These are phyloP conservation scores for Coemansia sp. DNA, from an alignment of 192 early-diverging fungal genomes.

Conservation along the genomic window DNA sequence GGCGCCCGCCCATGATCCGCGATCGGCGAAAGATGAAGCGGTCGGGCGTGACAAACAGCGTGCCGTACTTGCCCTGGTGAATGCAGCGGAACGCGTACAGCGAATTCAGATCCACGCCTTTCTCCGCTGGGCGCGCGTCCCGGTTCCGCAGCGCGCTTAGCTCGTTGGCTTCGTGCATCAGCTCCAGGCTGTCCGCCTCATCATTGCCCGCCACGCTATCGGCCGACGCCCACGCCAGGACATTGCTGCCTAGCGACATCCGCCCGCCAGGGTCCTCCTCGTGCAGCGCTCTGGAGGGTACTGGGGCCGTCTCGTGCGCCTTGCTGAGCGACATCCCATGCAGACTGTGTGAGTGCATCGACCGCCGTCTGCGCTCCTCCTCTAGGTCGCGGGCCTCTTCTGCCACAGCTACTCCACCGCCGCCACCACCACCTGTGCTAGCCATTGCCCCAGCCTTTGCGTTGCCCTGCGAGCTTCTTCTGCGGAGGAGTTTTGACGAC, in stretches of 20 bases:
- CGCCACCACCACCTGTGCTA: neutral
- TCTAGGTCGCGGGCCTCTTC: neutral
- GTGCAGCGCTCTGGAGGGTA: neutral
- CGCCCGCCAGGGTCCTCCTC: neutral
- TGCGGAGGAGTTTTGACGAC: constrained; percentile 19
- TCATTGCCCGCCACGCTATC: constrained; percentile 9
- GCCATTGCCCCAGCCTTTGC: neutral
- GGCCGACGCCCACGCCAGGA: constrained; percentile 2
- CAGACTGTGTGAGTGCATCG: neutral
- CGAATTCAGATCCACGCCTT: constrained; percentile 31
- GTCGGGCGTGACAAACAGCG: constrained; percentile 49
- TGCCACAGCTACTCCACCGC: neutral
- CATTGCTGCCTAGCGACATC: constrained; percentile 3
- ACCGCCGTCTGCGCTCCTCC: constrained; percentile 12
- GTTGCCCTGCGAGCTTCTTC: constrained; percentile 7
- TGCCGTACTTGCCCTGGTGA: constrained; percentile 52
- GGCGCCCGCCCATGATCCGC: constrained; percentile 51
- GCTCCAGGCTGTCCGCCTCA: constrained; percentile 25
- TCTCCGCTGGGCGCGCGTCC: constrained; percentile 35
- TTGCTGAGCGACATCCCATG: neutral
- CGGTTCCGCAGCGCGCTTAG: constrained; percentile 39
- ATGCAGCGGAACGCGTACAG: constrained; percentile 54
- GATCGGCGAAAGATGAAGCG: constrained; percentile 47
- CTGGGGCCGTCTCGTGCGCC: neutral
- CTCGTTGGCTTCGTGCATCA: constrained; percentile 39